A percentile compares a stretch with the other conserved stretches of the same genome.
Evolutionary conservation across 2,329 filamentous ascomycete species (phyloP).

Genomic region (Trichoderma guizhouense): DNA sequence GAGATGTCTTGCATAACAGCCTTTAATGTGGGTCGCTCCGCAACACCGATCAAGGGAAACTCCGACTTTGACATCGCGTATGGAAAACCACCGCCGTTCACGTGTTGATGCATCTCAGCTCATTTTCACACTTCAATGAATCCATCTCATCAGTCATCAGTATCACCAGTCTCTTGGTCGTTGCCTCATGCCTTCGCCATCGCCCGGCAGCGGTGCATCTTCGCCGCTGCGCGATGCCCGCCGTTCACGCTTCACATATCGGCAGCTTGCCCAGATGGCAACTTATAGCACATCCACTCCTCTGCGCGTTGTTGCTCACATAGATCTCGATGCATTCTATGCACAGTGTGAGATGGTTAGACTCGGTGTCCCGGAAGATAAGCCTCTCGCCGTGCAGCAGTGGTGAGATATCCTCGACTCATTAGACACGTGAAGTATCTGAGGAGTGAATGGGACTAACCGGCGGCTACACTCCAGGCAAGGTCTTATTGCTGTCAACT

Average conservation of each 20-base stretch:
- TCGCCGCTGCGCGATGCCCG: slow-evolving; percentile 29
- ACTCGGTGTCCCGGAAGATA: slow-evolving; percentile 67
- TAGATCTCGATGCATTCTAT: slow-evolving; percentile 97
- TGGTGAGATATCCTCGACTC: slow-evolving; percentile 50
- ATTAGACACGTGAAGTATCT: neutral
- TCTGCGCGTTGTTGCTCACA: slow-evolving; percentile 81
- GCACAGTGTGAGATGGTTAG: slow-evolving; percentile 94
- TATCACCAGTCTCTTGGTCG: neutral
- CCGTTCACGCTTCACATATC: slow-evolving; percentile 77
- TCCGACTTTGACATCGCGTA: neutral
- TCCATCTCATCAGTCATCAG: neutral
- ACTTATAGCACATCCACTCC: slow-evolving; percentile 69
- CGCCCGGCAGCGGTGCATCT: slow-evolving; percentile 24
- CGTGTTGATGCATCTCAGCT: neutral
- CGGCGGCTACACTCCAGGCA: slow-evolving; percentile 51
- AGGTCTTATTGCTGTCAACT: slow-evolving; percentile 93
- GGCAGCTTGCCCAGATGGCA: slow-evolving; percentile 73
- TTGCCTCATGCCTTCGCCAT: slow-evolving; percentile 25
- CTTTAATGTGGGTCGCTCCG: neutral
- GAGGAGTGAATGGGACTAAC: too few species aligned
- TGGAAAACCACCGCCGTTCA: neutral
- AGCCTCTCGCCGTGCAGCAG: slow-evolving; percentile 89
- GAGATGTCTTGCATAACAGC: neutral
- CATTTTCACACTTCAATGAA: neutral
- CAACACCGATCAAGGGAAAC: neutral